phyloP scores from a whole-genome alignment of 257 asterid genomes.

The Solanum tarijense region DNA sequence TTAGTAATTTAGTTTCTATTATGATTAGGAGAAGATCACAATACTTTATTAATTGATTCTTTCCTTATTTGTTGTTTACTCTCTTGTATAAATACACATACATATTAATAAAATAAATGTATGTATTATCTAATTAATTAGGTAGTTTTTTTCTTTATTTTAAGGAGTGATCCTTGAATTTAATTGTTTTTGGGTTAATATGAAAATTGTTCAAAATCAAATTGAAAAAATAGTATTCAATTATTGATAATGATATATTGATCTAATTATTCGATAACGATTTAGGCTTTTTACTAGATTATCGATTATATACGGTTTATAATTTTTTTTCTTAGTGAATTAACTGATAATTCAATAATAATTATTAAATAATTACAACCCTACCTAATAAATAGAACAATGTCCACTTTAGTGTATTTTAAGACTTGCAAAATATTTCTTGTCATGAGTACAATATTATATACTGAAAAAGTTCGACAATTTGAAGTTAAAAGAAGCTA shows the following conservation, averaged over 20 bases:
- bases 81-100: neutral
- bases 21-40: neutral
- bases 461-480: neutral
- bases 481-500: neutral
- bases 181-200: neutral
- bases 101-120: too few relatives aligned
- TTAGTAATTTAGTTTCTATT: too few relatives aligned
- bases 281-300: too few relatives aligned
- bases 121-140: neutral
- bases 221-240: too few relatives aligned
- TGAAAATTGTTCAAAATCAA: neutral
- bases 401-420: neutral
- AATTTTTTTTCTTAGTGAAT: too few relatives aligned
- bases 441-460: neutral
- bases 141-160: slow-evolving; percentile 9
- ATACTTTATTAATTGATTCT: neutral
- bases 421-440: neutral
- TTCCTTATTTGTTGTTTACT: too few relatives aligned
- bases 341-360: too few relatives aligned
- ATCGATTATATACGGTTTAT: too few relatives aligned
- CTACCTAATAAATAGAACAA: neutral
- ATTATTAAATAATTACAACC: too few relatives aligned
- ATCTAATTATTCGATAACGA: neutral
- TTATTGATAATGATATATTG: too few relatives aligned
- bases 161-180: neutral